Evolutionary conservation across 1,284 basidiomycete species (phyloP), one percentile per base, ranked within the genome.

Genomic region (Puccinia polysora): DNA sequence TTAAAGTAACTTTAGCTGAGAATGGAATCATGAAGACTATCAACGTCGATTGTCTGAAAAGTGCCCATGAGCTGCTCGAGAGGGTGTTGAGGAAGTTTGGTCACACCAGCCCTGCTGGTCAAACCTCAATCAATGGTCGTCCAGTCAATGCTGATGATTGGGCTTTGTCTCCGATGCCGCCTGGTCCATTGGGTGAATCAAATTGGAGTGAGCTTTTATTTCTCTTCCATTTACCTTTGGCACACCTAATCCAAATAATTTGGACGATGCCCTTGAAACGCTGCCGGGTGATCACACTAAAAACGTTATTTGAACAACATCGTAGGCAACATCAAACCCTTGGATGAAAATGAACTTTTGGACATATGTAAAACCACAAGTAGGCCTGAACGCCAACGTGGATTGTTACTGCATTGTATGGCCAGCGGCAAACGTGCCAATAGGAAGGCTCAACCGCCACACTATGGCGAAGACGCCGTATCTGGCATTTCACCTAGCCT

Each of bases 21-120:
- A 89, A 90, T 60, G 81, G 86, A 81, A 28, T 84, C 38, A 81
- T 87, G 65, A 87, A 88, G 25, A 89, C 88, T 0, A 86, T 97
- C 74, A 88, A 93, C 77, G 87, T 91, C 12, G 84, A 86, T 1
- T 86, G 88, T 56, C 92, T 89, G 77, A 83, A 83, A 0, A 87
- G 87, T 43, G 91, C 90, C 3, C 84, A 88, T 0, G 91, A 96
- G 76, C 85, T 96, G 1, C 83, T 96, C 60, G 89, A 91, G 76
- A 86, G 87, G 75, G 91, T 90, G 0, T 81, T 97, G 73, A 89
- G 86, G 79, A 97, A 97, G 80, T 89, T 93, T 77, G 63, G 93
- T 91, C 79, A 82, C 73, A 34, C n/a, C 10, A 63, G 52, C 52
- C 7, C 50, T 49, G 38, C 52, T 32, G 52, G 50, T 49, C 67